phyloP scores from a whole-genome alignment of 2,329 filamentous ascomycete species.

The Aspergillus hiratsukae region DNA sequence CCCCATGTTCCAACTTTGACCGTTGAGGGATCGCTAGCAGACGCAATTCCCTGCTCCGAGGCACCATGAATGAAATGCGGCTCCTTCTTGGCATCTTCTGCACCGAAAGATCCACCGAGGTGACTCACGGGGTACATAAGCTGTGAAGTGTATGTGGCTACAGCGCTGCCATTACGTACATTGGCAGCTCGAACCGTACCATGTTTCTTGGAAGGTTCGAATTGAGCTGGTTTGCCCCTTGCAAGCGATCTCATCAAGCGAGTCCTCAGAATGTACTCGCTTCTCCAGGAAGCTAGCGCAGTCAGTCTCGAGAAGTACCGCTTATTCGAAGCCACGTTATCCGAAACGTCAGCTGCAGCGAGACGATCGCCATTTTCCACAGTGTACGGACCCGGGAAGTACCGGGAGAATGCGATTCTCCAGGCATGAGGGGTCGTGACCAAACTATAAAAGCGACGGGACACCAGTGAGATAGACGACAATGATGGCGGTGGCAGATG shows the following conservation, averaged over 20 bases:
- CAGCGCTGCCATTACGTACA: slow-evolving; percentile 64
- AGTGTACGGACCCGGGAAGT: slow-evolving; percentile 72
- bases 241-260: slow-evolving; percentile 74
- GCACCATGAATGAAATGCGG: slow-evolving; percentile 80
- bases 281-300: slow-evolving; percentile 84
- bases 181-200: slow-evolving; percentile 51
- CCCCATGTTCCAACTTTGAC: slow-evolving; percentile 80
- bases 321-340: slow-evolving; percentile 63
- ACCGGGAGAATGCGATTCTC: slow-evolving; percentile 86
- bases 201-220: slow-evolving; percentile 48
- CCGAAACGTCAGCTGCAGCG: slow-evolving; percentile 47
- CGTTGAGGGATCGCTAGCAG: slow-evolving; percentile 71
- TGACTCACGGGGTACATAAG: slow-evolving; percentile 74
- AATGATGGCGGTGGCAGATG: slow-evolving; percentile 84
- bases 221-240: slow-evolving; percentile 68
- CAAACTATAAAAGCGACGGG: slow-evolving; percentile 76
- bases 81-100: slow-evolving; percentile 62
- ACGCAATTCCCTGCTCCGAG: slow-evolving; percentile 71
- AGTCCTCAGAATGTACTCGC: slow-evolving; percentile 87
- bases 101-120: slow-evolving; percentile 71
- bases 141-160: slow-evolving; percentile 81
- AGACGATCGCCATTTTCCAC: slow-evolving; percentile 40
- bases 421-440: slow-evolving; percentile 91
- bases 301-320: slow-evolving; percentile 80
- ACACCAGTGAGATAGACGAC: slow-evolving; percentile 77